Conservation (phyloP, 73 alveolate genomes). For the Paramecium octaurelia region DNA sequence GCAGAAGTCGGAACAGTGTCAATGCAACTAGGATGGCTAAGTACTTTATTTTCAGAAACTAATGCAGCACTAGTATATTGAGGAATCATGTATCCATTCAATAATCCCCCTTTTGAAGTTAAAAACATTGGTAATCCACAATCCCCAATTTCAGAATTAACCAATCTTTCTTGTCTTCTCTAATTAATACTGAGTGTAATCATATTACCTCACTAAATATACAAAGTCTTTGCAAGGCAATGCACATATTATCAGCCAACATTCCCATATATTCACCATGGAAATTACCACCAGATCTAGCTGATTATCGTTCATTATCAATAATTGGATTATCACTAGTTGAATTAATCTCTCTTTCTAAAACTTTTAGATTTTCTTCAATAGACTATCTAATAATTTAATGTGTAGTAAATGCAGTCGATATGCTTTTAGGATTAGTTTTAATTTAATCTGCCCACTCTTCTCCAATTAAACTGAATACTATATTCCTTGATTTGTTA, state of each 20-base stretch:
- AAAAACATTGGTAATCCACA: slow-evolving; percentile 65
- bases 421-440: slow-evolving; percentile 18
- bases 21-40: slow-evolving; percentile 69
- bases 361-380: not conserved
- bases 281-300: slow-evolving; percentile 71
- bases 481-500: not conserved
- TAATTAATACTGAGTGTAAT: not conserved
- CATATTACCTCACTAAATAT: not conserved
- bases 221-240: not conserved
- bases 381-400: slow-evolving; percentile 63
- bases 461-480: not conserved
- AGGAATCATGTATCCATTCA: slow-evolving; percentile 70
- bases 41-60: slow-evolving; percentile 72
- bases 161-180: slow-evolving; percentile 63
- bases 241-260: slow-evolving; percentile 42
- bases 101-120: slow-evolving; percentile 60
- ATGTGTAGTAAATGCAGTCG: slow-evolving; percentile 7
- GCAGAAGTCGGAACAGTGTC: slow-evolving; percentile 78
- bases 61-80: slow-evolving; percentile 72
- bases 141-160: not conserved
- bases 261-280: slow-evolving; percentile 78
- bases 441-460: not conserved
- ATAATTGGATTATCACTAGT: slow-evolving; percentile 73
- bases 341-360: slow-evolving; percentile 68
- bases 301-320: slow-evolving; percentile 51